Percentiles rank a stretch among this genome's conserved stretches.
These are phyloP conservation scores for Apiotrichum akiyoshidainum DNA, from an alignment of 1,284 basidiomycete species.

Conservation along the genomic window DNA sequence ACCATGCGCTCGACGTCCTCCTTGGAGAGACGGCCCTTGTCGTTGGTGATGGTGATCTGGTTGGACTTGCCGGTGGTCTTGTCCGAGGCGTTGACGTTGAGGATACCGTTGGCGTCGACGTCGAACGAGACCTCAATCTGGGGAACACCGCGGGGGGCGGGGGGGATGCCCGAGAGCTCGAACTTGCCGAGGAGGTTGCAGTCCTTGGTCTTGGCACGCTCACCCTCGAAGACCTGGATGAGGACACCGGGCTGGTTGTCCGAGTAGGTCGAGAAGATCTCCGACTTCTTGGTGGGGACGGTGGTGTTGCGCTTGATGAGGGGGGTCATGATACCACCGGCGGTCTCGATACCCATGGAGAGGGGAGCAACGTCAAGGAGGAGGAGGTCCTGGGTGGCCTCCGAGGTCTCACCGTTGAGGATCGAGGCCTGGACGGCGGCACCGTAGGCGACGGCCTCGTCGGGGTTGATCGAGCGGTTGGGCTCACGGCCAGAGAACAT, in stretches of 20 bases:
- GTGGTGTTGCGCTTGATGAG: constrained; percentile 89
- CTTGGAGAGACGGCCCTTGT: constrained; percentile 94
- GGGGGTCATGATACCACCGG: constrained; percentile 97
- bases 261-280: constrained; percentile 98
- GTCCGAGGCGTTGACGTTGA: constrained; percentile 88
- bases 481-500: constrained; percentile 98
- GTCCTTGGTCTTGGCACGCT: constrained; percentile 98
- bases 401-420: constrained; percentile 64
- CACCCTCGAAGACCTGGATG: constrained; percentile 99
- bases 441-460: constrained; percentile 93
- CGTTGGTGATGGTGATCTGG: constrained; percentile 95
- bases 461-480: constrained; percentile 94
- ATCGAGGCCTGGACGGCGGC: constrained; percentile 98
- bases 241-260: constrained; percentile 99
- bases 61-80: constrained; percentile 82
- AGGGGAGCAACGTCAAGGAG: constrained; percentile 90
- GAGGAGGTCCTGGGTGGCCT: constrained; percentile 73
- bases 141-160: constrained; percentile 96
- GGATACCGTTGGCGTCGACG: constrained; percentile 96
- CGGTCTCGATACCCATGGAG: constrained; percentile 76
- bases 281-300: constrained; percentile 95
- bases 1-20: constrained; percentile 99
- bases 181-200: constrained; percentile 99
- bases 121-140: constrained; percentile 99
- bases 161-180: constrained; percentile 95